Conservation (phyloP, 495 filamentous ascomycete species). For the Trichoderma reesei region DNA sequence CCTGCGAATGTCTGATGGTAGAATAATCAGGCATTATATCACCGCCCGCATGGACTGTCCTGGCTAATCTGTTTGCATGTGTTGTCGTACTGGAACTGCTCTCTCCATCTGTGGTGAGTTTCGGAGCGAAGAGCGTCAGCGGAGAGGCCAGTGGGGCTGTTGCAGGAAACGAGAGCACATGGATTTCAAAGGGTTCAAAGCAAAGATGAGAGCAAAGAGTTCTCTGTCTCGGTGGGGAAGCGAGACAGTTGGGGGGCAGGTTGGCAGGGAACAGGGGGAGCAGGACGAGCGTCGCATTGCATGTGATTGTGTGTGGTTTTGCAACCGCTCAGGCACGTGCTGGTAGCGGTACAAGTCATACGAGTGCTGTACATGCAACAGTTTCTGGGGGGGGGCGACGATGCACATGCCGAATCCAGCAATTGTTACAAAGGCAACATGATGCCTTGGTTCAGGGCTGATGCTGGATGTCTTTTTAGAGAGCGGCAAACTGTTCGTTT, state of each 20-base stretch:
- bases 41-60: too few relatives aligned
- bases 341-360: not conserved
- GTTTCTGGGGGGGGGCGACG: too few relatives aligned
- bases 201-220: not conserved
- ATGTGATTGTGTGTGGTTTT: not conserved
- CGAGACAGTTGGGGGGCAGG: not conserved
- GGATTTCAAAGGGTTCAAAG: not conserved
- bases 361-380: too few relatives aligned
- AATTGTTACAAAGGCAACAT: too few relatives aligned
- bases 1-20: too few relatives aligned
- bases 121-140: not conserved
- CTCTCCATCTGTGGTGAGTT: too few relatives aligned
- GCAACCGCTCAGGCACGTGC: not conserved
- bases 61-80: too few relatives aligned
- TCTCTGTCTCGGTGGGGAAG: not conserved
- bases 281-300: not conserved
- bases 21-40: not conserved
- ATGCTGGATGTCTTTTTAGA: too few relatives aligned
- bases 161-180: not conserved
- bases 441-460: too few relatives aligned
- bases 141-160: not conserved
- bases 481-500: too few relatives aligned
- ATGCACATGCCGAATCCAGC: too few relatives aligned
- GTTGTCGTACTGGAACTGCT: too few relatives aligned
- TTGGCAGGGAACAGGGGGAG: not conserved